phyloP scores from a whole-genome alignment of 495 filamentous ascomycete genomes.

The Thozetella sp. region DNA sequence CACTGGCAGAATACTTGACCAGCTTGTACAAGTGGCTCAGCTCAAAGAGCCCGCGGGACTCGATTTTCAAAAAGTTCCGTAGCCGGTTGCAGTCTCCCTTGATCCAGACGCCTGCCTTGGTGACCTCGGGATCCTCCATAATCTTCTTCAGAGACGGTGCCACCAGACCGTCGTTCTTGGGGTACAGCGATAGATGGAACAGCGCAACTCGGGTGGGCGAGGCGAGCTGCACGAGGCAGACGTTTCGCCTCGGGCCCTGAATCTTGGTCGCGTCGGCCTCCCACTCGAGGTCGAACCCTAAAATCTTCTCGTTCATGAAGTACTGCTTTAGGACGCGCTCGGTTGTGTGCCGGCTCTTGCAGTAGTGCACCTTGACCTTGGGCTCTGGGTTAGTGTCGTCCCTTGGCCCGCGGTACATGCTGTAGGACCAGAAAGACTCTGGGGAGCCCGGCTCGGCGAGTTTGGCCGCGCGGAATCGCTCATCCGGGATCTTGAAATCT shows the following conservation, averaged over 20 bases:
- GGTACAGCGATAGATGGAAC: slow-evolving; percentile 74
- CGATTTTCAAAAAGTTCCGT: slow-evolving; percentile 62
- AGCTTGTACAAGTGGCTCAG: slow-evolving; percentile 80
- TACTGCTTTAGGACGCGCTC: slow-evolving; percentile 65
- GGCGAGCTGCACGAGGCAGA: slow-evolving; percentile 80
- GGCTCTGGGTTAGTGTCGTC: slow-evolving; percentile 28
- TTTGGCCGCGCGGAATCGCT: slow-evolving; percentile 43
- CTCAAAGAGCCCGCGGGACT: slow-evolving; percentile 71
- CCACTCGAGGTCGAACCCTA: slow-evolving; percentile 93
- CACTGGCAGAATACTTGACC: slow-evolving; percentile 58
- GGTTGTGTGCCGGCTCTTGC: slow-evolving; percentile 62
- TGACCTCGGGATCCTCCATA: slow-evolving; percentile 68
- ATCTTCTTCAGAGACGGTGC: slow-evolving; percentile 68
- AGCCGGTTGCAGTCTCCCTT: slow-evolving; percentile 75
- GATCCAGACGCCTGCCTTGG: slow-evolving; percentile 78
- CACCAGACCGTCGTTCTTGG: slow-evolving; percentile 59
- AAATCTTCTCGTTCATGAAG: slow-evolving; percentile 67
- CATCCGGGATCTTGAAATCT: slow-evolving; percentile 44
- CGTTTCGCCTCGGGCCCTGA: slow-evolving; percentile 59
- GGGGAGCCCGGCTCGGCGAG: slow-evolving; percentile 34
- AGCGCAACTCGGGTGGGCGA: slow-evolving; percentile 77
- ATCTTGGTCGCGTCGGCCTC: slow-evolving; percentile 42
- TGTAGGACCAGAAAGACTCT: slow-evolving; percentile 68
- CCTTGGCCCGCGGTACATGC: slow-evolving; percentile 54
- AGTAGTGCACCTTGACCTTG: slow-evolving; percentile 73